Conservation (phyloP, 2,329 filamentous ascomycete species). For the Botrytis medusae region DNA sequence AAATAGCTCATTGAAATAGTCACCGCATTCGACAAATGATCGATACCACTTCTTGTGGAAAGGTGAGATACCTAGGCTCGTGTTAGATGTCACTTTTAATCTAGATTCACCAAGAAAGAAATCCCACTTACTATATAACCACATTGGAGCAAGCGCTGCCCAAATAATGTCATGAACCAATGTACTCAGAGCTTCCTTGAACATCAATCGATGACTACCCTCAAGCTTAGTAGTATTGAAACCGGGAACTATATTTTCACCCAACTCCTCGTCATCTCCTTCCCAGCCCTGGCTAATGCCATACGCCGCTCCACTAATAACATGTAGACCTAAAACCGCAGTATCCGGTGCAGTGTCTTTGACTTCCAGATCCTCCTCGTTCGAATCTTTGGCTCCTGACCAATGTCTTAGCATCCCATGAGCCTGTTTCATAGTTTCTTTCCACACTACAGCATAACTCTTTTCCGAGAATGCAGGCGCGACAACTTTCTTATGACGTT, state of each 20-base stretch:
- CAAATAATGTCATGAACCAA: not conserved
- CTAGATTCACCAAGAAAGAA: not conserved
- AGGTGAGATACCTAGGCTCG: not conserved
- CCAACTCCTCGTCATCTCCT: constrained; percentile 48
- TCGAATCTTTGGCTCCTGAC: constrained; percentile 52
- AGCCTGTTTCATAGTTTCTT: constrained; percentile 63
- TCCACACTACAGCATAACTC: constrained; percentile 68
- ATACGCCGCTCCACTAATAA: constrained; percentile 70
- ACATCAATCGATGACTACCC: not conserved
- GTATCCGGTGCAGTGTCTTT: constrained; percentile 60
- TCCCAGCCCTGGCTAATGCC: constrained; percentile 62
- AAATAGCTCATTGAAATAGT: not conserved
- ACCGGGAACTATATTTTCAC: constrained; percentile 31
- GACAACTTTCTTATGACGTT: constrained; percentile 69
- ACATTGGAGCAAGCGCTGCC: not conserved
- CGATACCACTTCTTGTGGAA: constrained; percentile 1
- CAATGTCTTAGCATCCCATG: constrained; percentile 51
- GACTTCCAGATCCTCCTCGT: constrained; percentile 49
- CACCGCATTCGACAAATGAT: not conserved
- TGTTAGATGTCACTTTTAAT: not conserved
- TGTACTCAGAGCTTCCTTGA: not conserved
- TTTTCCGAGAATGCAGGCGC: constrained; percentile 73
- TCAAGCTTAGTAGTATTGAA: constrained; percentile 39
- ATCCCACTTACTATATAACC: not conserved
- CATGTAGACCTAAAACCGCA: constrained; percentile 59